A percentile compares a stretch with the other conserved stretches of the same genome.
These are phyloP conservation scores for Lolium perenne DNA, from an alignment of 176 grass and related monocot genomes.

Conservation along the genomic window DNA sequence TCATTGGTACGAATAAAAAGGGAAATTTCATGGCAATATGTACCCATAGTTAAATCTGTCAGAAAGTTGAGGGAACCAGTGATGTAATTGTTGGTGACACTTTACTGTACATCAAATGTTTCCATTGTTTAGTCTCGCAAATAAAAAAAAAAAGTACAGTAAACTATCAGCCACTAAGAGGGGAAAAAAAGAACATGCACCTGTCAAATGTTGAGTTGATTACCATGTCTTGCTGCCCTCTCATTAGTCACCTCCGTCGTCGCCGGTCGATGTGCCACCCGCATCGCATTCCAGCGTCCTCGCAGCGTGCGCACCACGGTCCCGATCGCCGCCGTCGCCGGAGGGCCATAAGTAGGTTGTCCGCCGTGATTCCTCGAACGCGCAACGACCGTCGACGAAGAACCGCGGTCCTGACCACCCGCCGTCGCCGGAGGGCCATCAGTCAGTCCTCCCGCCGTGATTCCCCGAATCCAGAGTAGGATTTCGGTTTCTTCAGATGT, in stretches of 20 bases:
- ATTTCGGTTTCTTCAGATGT: not conserved
- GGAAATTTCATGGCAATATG: not conserved
- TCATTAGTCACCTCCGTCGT: not conserved
- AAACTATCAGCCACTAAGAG: not conserved
- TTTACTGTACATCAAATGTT: not conserved
- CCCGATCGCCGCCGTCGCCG: too few relatives aligned
- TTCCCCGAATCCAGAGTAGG: not conserved
- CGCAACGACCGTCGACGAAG: too few relatives aligned
- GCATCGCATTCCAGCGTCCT: not conserved
- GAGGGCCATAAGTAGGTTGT: too few relatives aligned
- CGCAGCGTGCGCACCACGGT: too few relatives aligned
- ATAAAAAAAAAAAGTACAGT: too few relatives aligned
- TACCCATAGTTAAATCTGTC: not conserved
- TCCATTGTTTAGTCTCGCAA: not conserved
- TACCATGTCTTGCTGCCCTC: too few relatives aligned
- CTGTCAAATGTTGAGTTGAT: too few relatives aligned
- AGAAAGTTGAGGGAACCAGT: not conserved
- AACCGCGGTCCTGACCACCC: not conserved
- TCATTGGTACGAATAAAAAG: not conserved
- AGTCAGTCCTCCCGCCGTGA: not conserved
- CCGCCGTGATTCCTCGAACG: too few relatives aligned
- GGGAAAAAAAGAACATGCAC: not conserved
- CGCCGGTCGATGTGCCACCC: not conserved
- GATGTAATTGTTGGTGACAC: not conserved
- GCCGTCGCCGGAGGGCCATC: not conserved